phyloP scores from a whole-genome alignment of 257 asterid species.

The Solanum pennellii region DNA sequence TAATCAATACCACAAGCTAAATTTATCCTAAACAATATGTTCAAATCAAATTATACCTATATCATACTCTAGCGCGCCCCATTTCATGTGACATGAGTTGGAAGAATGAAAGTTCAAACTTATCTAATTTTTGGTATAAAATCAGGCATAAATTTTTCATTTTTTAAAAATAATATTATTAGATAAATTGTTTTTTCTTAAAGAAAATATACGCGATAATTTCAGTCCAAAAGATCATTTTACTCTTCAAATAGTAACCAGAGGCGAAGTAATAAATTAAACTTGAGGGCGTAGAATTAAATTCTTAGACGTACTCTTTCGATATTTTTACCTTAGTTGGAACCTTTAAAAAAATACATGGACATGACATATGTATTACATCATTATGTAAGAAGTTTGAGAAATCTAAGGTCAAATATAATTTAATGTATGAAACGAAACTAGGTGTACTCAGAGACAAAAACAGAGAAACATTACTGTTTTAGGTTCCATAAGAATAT shows the following conservation, averaged over 20 bases:
- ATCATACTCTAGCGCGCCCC: background rate
- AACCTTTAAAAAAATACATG: background rate
- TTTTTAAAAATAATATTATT: too few species aligned
- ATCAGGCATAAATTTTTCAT: background rate
- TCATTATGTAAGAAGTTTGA: background rate
- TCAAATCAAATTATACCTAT: background rate
- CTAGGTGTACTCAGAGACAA: background rate
- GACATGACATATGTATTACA: slow-evolving; percentile 1
- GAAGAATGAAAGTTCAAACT: background rate
- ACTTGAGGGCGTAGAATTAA: background rate
- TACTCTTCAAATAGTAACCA: background rate
- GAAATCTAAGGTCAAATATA: background rate
- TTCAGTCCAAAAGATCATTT: background rate
- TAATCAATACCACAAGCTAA: background rate
- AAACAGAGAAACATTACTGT: background rate
- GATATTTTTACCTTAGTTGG: background rate
- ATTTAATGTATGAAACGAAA: background rate
- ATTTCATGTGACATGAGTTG: background rate
- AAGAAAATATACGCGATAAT: background rate
- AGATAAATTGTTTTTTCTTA: too few species aligned
- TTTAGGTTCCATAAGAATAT: slow-evolving; percentile 2
- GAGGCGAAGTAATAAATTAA: background rate
- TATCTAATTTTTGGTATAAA: background rate
- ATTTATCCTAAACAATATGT: background rate
- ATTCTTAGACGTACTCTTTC: background rate